These are phyloP conservation scores for Curvularia sp. DNA, from an alignment of 2,329 filamentous ascomycete species.

Conservation along the genomic window DNA sequence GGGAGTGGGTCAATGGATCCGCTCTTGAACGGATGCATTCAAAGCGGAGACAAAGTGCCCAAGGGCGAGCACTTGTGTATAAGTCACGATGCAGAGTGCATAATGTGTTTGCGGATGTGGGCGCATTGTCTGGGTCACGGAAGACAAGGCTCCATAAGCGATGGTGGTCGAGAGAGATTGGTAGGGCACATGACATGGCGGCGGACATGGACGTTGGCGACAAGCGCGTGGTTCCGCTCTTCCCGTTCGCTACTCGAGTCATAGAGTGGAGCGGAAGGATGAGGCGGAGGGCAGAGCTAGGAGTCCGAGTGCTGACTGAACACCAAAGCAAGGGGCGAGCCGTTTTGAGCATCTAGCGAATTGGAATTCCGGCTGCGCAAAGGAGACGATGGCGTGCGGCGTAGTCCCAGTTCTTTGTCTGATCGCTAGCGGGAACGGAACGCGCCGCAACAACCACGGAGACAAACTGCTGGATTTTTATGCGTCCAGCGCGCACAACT, in stretches of 20 bases:
- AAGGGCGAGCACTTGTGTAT: not conserved
- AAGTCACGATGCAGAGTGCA: not conserved
- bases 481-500: not conserved
- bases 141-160: conserved; percentile 7
- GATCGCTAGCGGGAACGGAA: conserved; percentile 39
- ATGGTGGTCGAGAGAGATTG: conserved; percentile 5
- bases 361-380: conserved; percentile 13
- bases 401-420: conserved; percentile 31
- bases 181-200: conserved; percentile 6
- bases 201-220: conserved; percentile 20
- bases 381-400: conserved; percentile 14
- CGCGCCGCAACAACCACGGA: conserved; percentile 33
- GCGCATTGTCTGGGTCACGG: conserved; percentile 11
- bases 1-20: not conserved
- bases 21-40: not conserved
- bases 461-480: conserved; percentile 25
- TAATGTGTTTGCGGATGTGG: not conserved
- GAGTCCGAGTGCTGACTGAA: conserved; percentile 21
- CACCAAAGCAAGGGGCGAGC: conserved; percentile 11
- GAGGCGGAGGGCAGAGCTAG: conserved; percentile 23
- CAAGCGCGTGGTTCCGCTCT: conserved; percentile 34
- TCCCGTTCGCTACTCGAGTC: conserved; percentile 27
- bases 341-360: conserved; percentile 3
- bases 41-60: not conserved
- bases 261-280: conserved; percentile 24